A percentile compares a stretch with the other conserved stretches of the same genome.
These are phyloP conservation scores for Dictyostelium discoideum DNA, from an alignment of 78 protist species.

Conservation along the genomic window DNA sequence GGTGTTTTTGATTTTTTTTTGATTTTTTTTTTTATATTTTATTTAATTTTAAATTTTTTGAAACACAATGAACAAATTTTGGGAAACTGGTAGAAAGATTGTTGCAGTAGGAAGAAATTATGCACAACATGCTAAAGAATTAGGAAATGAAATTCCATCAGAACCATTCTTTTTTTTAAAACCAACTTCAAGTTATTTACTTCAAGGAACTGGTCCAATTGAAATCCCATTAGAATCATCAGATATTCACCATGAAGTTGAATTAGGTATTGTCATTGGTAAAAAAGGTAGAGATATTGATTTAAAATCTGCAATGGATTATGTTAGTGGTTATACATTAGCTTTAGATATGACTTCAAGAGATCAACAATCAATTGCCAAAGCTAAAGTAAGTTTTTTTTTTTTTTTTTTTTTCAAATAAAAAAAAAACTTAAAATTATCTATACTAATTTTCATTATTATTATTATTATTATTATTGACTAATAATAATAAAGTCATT, in stretches of 20 bases:
- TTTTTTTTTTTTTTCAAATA: neutral
- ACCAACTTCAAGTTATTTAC: slow-evolving; percentile 69
- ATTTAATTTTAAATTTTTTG: too few relatives aligned
- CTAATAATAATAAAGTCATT: neutral
- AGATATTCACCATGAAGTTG: slow-evolving; percentile 84
- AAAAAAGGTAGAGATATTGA: slow-evolving; percentile 68
- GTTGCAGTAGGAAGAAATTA: slow-evolving; percentile 85
- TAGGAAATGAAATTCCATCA: slow-evolving; percentile 82
- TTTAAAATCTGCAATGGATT: slow-evolving; percentile 66
- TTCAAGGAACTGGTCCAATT: slow-evolving; percentile 27
- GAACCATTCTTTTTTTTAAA: slow-evolving; percentile 86
- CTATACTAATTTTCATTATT: neutral
- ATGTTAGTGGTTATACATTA: slow-evolving; percentile 77
- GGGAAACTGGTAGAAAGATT: slow-evolving; percentile 82
- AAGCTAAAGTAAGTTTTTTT: neutral
- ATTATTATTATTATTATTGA: neutral
- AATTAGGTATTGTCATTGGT: slow-evolving; percentile 81
- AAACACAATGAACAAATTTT: slow-evolving; percentile 33
- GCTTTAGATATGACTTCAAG: slow-evolving; percentile 82
- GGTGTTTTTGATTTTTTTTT: too few relatives aligned
- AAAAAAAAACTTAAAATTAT: neutral
- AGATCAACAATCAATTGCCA: slow-evolving; percentile 70
- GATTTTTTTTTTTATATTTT: too few relatives aligned
- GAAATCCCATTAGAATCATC: slow-evolving; percentile 64
- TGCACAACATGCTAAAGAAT: slow-evolving; percentile 83